Conservation (phyloP, 2,329 filamentous ascomycete genomes). For the Claviceps capensis region DNA sequence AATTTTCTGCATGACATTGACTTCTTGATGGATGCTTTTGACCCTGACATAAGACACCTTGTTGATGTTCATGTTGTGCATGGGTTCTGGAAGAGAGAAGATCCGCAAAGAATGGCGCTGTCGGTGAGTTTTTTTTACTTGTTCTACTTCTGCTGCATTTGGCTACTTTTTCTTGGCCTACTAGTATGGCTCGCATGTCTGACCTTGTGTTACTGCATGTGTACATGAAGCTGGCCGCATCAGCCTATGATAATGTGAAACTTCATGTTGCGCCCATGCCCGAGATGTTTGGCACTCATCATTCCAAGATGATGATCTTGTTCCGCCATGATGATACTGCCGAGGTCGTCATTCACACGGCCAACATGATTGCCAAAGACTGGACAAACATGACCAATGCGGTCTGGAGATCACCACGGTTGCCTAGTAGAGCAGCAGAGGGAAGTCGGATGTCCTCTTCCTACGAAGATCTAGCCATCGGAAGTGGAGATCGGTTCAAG, state of each 20-base stretch:
- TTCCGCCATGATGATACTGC: slow-evolving; percentile 63
- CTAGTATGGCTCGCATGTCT: not conserved
- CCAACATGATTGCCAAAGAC: slow-evolving; percentile 80
- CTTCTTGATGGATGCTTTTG: slow-evolving; percentile 41
- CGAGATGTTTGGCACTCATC: slow-evolving; percentile 76
- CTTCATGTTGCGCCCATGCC: slow-evolving; percentile 67
- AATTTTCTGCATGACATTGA: slow-evolving; percentile 50
- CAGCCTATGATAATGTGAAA: slow-evolving; percentile 50
- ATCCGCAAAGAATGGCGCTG: slow-evolving; percentile 40
- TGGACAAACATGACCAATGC: slow-evolving; percentile 84
- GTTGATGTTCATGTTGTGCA: slow-evolving; percentile 44
- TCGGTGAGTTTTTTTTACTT: slow-evolving; percentile 29
- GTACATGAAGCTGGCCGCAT: slow-evolving; percentile 21
- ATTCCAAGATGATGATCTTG: slow-evolving; percentile 76
- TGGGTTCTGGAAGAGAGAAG: slow-evolving; percentile 55
- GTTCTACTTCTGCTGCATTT: not conserved
- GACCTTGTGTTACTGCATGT: not conserved
- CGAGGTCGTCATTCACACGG: slow-evolving; percentile 74
- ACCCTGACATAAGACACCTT: slow-evolving; percentile 32
- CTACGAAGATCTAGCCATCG: slow-evolving; percentile 17
- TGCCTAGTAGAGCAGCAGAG: slow-evolving; percentile 36
- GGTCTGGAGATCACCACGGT: slow-evolving; percentile 61
- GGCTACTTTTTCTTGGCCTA: slow-evolving; percentile 5
- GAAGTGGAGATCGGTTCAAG: slow-evolving; percentile 61
- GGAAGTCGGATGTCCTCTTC: not conserved